A percentile compares a stretch with the other conserved stretches of the same genome.
Conservation (phyloP, 805 yeast genomes). For the Sugiyamaella boreocaroliniensis region DNA sequence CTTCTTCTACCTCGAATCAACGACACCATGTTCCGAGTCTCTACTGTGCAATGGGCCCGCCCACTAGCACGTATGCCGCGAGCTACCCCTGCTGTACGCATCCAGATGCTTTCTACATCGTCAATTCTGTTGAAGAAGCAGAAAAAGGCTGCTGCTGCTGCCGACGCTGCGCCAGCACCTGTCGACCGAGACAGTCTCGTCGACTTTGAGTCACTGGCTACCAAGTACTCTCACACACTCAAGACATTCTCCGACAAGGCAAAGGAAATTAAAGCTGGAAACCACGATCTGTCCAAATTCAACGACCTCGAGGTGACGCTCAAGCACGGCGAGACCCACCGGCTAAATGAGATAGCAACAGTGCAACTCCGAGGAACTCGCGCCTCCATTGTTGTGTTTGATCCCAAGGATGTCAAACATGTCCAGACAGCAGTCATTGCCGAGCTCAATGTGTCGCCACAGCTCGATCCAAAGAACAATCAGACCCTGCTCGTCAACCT, state of each 20-base stretch:
- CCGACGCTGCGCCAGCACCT: background rate
- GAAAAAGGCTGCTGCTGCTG: background rate
- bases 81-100: too few relatives aligned
- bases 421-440: slow-evolving; percentile 67
- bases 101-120: background rate
- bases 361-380: slow-evolving; percentile 36
- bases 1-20: background rate
- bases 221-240: slow-evolving; percentile 42
- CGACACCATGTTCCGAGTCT: background rate
- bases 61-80: too few relatives aligned
- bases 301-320: slow-evolving; percentile 49
- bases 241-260: slow-evolving; percentile 49
- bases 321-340: slow-evolving; percentile 39
- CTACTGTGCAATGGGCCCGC: background rate
- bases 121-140: background rate
- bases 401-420: slow-evolving; percentile 64
- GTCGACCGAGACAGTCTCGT: slow-evolving; percentile 15
- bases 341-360: slow-evolving; percentile 41
- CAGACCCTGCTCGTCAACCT: slow-evolving; percentile 67
- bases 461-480: slow-evolving; percentile 61
- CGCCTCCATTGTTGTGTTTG: slow-evolving; percentile 76
- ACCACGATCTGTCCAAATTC: slow-evolving; percentile 57
- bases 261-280: slow-evolving; percentile 62
- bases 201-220: slow-evolving; percentile 28
- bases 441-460: slow-evolving; percentile 72